phyloP scores from a whole-genome alignment of 805 yeast genomes.

The Lachancea sp. region DNA sequence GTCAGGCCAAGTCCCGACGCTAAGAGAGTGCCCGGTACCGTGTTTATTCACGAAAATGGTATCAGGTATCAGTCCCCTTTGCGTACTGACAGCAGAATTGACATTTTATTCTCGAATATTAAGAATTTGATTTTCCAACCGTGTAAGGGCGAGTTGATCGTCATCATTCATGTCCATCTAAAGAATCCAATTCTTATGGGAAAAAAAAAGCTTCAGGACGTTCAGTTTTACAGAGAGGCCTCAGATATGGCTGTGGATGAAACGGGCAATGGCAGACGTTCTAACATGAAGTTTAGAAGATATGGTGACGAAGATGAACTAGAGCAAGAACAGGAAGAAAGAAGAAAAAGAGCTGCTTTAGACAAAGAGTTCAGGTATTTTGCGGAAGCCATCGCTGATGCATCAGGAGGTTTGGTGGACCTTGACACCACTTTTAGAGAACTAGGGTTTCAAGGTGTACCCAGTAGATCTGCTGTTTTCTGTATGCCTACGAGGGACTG shows the following conservation, averaged over 20 bases:
- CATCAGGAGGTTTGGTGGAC: conserved; percentile 75
- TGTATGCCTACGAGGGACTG: conserved; percentile 98
- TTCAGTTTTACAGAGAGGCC: conserved; percentile 95
- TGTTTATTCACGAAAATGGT: conserved; percentile 94
- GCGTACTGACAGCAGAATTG: conserved; percentile 79
- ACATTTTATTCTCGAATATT: conserved; percentile 81
- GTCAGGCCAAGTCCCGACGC: conserved; percentile 96
- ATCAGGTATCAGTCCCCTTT: conserved; percentile 84
- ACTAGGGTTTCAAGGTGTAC: conserved; percentile 95
- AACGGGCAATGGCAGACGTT: conserved; percentile 88
- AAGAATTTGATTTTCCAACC: conserved; percentile 95
- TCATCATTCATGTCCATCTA: conserved; percentile 85
- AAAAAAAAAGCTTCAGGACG: conserved; percentile 89
- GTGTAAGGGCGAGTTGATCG: conserved; percentile 88
- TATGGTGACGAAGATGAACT: conserved; percentile 98
- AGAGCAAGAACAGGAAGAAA: conserved; percentile 97
- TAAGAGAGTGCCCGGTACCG: conserved; percentile 86
- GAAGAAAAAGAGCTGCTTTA: conserved; percentile 81
- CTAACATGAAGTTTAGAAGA: conserved; percentile 57
- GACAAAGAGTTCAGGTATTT: conserved; percentile 88
- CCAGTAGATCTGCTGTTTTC: conserved; percentile 86
- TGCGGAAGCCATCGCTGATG: conserved; percentile 86
- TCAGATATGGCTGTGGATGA: conserved; percentile 94
- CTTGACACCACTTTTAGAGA: conserved; percentile 94
- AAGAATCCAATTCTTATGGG: conserved; percentile 93